A percentile compares a stretch with the other conserved stretches of the same genome.
Evolutionary conservation across 192 early-diverging fungal genomes (phyloP).

Genomic region (Linnemannia hyalina): DNA sequence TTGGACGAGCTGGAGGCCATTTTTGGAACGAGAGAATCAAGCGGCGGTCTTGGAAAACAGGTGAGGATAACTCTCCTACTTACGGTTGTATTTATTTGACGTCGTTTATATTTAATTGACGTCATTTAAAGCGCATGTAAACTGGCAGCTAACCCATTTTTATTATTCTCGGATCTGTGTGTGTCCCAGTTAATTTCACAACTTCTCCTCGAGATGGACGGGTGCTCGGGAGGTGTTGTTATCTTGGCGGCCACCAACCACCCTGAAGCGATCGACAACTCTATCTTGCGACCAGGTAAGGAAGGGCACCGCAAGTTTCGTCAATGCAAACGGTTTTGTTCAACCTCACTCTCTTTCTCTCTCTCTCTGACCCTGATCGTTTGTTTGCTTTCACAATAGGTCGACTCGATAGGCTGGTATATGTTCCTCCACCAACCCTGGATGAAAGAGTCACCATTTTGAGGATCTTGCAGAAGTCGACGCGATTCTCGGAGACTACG

Average conservation of each 20-base stretch:
- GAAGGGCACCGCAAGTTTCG: neutral
- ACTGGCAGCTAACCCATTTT: neutral
- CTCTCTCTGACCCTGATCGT: too few relatives aligned
- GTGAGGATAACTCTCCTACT: conserved; percentile 14
- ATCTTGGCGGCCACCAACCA: conserved; percentile 92
- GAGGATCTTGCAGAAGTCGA: conserved; percentile 55
- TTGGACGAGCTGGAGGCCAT: conserved; percentile 95
- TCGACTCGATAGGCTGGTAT: conserved; percentile 83
- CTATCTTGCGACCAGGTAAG: conserved; percentile 83
- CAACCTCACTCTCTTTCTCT: neutral
- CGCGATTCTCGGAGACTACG: conserved; percentile 35
- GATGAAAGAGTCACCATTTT: conserved; percentile 77
- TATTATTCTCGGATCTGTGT: neutral
- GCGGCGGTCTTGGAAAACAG: conserved; percentile 80
- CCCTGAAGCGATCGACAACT: conserved; percentile 76
- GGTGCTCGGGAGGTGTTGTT: conserved; percentile 70
- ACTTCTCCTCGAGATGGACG: conserved; percentile 84
- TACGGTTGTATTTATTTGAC: neutral
- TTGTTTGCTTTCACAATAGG: conserved; percentile 53
- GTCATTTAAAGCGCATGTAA: neutral
- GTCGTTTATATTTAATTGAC: neutral
- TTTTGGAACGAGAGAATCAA: conserved; percentile 77
- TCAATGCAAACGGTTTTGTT: neutral
- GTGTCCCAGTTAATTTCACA: conserved; percentile 74
- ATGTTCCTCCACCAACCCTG: conserved; percentile 73